phyloP scores from a whole-genome alignment of 768 basidiomycete genomes.

The Boletus subcaerulescens region DNA sequence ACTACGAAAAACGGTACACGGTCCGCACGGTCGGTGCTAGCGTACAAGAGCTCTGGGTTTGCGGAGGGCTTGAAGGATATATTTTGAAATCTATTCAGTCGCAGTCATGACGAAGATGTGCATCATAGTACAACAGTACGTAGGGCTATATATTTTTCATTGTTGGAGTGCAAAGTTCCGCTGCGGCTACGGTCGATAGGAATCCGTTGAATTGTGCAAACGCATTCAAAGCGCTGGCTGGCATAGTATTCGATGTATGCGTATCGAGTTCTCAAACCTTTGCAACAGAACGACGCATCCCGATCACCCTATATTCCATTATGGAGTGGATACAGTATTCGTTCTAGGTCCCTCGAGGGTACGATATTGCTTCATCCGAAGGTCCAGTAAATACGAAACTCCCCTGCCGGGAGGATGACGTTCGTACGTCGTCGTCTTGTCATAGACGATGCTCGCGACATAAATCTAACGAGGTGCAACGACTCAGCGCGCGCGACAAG shows the following conservation, averaged over 20 bases:
- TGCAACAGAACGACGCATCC: neutral
- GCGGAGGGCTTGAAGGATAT: conserved; percentile 90
- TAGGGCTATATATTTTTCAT: neutral
- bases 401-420: conserved; percentile 57
- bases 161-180: no score
- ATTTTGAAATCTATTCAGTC: conserved; percentile 69
- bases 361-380: conserved; percentile 26
- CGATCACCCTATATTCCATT: neutral
- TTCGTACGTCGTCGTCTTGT: conserved; percentile 45
- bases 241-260: no score
- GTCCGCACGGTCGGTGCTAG: conserved; percentile 84
- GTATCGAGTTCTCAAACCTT: neutral
- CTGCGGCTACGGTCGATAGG: no score
- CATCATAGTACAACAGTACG: neutral
- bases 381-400: conserved; percentile 25
- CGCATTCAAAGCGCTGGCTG: no score
- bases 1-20: conserved; percentile 54
- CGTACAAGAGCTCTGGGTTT: conserved; percentile 97
- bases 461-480: conserved; percentile 34
- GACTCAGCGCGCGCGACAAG: neutral
- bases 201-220: no score
- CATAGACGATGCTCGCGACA: conserved; percentile 63
- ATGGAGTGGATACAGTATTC: neutral
- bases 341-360: conserved; percentile 3
- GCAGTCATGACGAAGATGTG: conserved; percentile 17